Percentiles rank a stretch among this genome's conserved stretches.
Conservation (phyloP, 345 rosid genomes). For the Bruguiera parviflora region DNA sequence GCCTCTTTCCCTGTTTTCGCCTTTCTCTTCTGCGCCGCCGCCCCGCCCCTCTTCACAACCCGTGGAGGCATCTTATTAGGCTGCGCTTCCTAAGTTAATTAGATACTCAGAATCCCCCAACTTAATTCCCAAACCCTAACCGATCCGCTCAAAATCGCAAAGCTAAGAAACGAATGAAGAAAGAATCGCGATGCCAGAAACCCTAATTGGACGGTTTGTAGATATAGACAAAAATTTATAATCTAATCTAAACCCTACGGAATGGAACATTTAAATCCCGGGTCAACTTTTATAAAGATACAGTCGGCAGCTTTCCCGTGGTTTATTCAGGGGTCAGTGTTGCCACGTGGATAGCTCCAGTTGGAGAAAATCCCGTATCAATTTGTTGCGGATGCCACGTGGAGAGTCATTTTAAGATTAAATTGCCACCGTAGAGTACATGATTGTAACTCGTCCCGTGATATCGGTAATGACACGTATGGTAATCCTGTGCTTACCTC, state of each 20-base stretch:
- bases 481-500: too few relatives aligned
- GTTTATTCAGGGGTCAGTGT: not conserved
- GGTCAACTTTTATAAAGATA: too few relatives aligned
- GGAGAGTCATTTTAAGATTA: not conserved
- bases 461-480: not conserved
- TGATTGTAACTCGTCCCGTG: not conserved
- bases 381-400: too few relatives aligned
- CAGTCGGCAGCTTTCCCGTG: too few relatives aligned
- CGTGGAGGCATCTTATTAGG: constrained; percentile 63
- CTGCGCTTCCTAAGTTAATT: too few relatives aligned
- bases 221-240: too few relatives aligned
- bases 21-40: constrained; percentile 48
- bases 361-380: not conserved
- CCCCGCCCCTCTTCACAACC: constrained; percentile 63
- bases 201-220: not conserved
- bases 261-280: too few relatives aligned
- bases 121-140: not conserved
- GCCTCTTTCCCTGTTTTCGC: constrained; percentile 44
- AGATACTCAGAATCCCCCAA: too few relatives aligned
- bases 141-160: not conserved
- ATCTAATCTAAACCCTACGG: too few relatives aligned
- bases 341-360: not conserved
- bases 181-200: not conserved
- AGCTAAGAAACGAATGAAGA: not conserved
- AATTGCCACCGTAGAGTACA: too few relatives aligned